Evolutionary conservation across 1,284 basidiomycete species (phyloP).

Genomic region (Cystobasidium slooffiae): DNA sequence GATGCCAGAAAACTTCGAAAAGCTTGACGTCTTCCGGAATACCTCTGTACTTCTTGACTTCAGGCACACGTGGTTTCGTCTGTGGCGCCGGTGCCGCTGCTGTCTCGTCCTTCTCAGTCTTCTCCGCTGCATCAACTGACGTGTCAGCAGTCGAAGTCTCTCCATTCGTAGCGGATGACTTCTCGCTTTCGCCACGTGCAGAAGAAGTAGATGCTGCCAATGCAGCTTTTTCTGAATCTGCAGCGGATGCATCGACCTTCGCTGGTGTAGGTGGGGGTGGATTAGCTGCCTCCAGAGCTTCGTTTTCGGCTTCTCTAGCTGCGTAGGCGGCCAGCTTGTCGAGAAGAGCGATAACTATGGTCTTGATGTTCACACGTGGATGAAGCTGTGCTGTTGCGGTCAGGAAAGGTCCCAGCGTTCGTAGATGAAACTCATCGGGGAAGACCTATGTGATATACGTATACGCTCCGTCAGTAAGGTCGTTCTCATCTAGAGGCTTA

Average conservation of each 20-base stretch:
- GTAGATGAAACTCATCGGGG: constrained; percentile 93
- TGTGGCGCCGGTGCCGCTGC: not conserved
- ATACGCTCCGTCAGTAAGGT: not conserved
- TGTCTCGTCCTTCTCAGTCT: constrained; percentile 18
- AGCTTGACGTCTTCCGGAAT: constrained; percentile 88
- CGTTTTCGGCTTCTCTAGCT: constrained; percentile 87
- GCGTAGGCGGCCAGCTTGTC: constrained; percentile 93
- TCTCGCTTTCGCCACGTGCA: constrained; percentile 17
- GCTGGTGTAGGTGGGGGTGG: constrained; percentile 52
- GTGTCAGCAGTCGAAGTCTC: not conserved
- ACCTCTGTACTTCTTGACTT: constrained; percentile 79
- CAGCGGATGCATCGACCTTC: constrained; percentile 53
- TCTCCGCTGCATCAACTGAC: not conserved
- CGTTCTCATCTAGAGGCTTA: not conserved
- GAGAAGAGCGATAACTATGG: constrained; percentile 92
- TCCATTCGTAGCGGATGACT: constrained; percentile 1
- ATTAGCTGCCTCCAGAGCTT: constrained; percentile 72
- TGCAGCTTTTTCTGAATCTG: constrained; percentile 28
- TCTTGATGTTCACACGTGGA: constrained; percentile 94
- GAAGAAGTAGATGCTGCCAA: not conserved
- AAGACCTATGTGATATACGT: constrained; percentile 69
- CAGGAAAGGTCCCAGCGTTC: constrained; percentile 87
- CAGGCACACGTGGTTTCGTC: constrained; percentile 53
- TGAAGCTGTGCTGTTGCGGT: constrained; percentile 91
- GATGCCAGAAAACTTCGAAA: constrained; percentile 97